These are phyloP conservation scores for Nakazawaea ernobii DNA, from an alignment of 805 yeast genomes.

Conservation along the genomic window DNA sequence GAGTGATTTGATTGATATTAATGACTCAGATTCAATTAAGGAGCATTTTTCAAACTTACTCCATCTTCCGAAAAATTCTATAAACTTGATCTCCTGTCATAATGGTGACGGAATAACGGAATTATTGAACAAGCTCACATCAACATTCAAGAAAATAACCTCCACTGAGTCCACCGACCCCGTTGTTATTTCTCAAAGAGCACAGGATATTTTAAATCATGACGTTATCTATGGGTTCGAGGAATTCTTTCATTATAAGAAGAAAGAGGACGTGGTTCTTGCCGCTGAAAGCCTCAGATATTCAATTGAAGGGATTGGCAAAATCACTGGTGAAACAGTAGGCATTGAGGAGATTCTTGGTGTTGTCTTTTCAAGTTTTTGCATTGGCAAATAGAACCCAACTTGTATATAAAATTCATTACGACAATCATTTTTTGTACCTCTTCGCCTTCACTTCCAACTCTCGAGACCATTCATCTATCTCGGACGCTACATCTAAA, in stretches of 20 bases:
- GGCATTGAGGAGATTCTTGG: slow-evolving; percentile 90
- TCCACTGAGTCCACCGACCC: slow-evolving; percentile 53
- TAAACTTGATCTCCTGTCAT: slow-evolving; percentile 54
- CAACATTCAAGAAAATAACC: slow-evolving; percentile 36
- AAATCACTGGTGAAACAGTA: slow-evolving; percentile 82
- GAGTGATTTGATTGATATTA: slow-evolving; percentile 37
- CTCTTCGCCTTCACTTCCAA: slow-evolving; percentile 37
- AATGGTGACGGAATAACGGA: slow-evolving; percentile 48
- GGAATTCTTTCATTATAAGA: slow-evolving; percentile 48
- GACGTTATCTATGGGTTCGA: slow-evolving; percentile 75
- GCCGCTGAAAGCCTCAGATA: slow-evolving; percentile 72
- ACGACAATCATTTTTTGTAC: slow-evolving; percentile 6
- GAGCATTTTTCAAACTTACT: slow-evolving; percentile 23
- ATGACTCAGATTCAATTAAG: slow-evolving; percentile 14
- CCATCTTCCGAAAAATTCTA: slow-evolving; percentile 17
- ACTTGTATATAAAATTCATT: slow-evolving; percentile 85
- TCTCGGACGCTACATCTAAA: slow-evolving; percentile 43
- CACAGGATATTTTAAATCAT: slow-evolving; percentile 63
- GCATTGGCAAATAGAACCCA: slow-evolving; percentile 80
- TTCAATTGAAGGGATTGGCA: slow-evolving; percentile 84
- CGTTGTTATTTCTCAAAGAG: slow-evolving; percentile 66
- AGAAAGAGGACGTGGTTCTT: slow-evolving; percentile 64
- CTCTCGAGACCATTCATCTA: slow-evolving; percentile 59
- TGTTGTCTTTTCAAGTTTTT: slow-evolving; percentile 85
- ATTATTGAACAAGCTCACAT: slow-evolving; percentile 37